Base-by-base conservation (phyloP, 192 early-diverging fungal genomes). In the Haplosporangium gracile region DNA sequence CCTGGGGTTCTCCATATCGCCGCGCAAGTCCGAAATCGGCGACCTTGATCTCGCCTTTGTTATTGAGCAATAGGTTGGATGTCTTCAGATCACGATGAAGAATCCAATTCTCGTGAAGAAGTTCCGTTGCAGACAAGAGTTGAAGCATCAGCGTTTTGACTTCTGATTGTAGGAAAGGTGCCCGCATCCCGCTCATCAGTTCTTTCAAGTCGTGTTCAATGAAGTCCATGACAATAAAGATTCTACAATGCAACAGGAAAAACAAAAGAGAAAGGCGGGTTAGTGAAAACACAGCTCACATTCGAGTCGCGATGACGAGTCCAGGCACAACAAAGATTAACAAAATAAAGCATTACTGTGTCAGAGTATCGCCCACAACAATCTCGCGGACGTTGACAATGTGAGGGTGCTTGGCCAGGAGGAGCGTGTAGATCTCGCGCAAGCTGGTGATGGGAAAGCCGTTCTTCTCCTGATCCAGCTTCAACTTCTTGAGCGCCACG, bases 141-240 rank as follows among this genome's bases (percentile, higher is more conserved):
- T 97, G 96, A 20, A 91, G 39, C 93, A 96, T 92, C 53, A 97
- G 76, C 0, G 95, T 93, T 70, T 96, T 96, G 40, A 94, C 93
- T 88, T 99, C 98, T 7, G 95, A 96, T 55, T 95, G 95, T 26
- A 95, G 82, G 79, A 99, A 99, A 10, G 95, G 93, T 6, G 85
- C 63, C 5, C 86, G 87, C 96, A 97, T 98, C 43, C 89, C 89
- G 65, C 95, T 96, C 97, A 99, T 97, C 0, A 99, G 88, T 9
- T 94, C 88, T 71, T 98, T 97, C 57, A 99, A 90, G 78, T 99
- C 98, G 82, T 99, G 97, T 47, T 98, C 97, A 80, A 98, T 94
- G 87, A 96, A 99, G 72, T 99, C 98, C 98, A 99, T 99, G 6
- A 97, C 97, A 77, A 98, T 97, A 81, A 97, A 99, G 40, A 98